Base-by-base conservation (phyloP, 495 filamentous ascomycete genomes). In the Podospora sp. region DNA sequence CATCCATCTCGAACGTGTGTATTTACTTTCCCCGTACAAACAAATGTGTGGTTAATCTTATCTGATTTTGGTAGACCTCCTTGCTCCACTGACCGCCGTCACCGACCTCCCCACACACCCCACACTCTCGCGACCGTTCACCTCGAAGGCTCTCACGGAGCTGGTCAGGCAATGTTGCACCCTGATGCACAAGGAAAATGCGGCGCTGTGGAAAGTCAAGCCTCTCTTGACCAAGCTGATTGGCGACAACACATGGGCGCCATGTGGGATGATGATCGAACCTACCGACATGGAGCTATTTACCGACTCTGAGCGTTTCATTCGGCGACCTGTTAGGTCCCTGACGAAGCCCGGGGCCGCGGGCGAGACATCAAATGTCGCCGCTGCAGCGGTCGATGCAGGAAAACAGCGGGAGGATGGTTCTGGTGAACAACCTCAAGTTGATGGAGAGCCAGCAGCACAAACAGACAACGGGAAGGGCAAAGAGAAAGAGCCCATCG, bases 101-200 rank as follows among this genome's bases (percentile, higher is more conserved):
- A 91, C 93, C 60, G 92, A 96, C 75, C 84, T 99, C 35, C 88
- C 92, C 4, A 84, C 79, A 46, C 95, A 99, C 73, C 93, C 93
- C 67, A 90, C 91, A 2, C 77, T 97, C 60, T 93, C 93, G 35
- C 84, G 88, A 71, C 86, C 94, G 0, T 98, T 96, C 78, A 90
- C 81, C 1, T 93, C 92, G 11, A 88, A 87, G 66, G 90, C 91
- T 4, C 84, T 99, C n/a, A 88, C 87, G 51, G 86, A 94, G 62
- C 88, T 99, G 77, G 88, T 88, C 12, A 81, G 83, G 46, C 86
- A 94, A 84, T 63, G 86, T 82, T 69, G 84, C 82, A 73, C 77
- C 65, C 91, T 92, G 67, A 83, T 94, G 65, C 91, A 91, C 27
- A 89, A 90, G 74, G 94, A 97, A 74, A 88, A 87, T 65, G 85